Base-by-base conservation (phyloP, 352 stramenopile species). In the Saprolegnia parasitica region DNA sequence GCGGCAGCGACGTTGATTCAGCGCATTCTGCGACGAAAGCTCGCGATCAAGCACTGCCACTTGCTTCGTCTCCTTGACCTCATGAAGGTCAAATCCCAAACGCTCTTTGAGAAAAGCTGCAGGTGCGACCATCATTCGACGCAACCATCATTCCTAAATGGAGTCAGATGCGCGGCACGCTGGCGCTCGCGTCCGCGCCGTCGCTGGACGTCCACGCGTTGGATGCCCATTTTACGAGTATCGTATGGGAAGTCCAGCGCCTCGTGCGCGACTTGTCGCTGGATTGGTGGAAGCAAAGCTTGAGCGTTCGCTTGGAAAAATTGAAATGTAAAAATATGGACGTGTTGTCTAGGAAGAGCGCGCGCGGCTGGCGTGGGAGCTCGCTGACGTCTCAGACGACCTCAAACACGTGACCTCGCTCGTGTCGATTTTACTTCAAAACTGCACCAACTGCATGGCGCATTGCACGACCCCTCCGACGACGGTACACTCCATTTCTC, bases 231-330 rank as follows among this genome's bases (percentile, higher is more conserved):
- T 52, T 65, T 32, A 65, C 47, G 50, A 23, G 16, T 20, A 65
- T 65, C 20, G 56, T 65, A 1, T 65, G 56, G 56, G 35, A 65
- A 52, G 56, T 65, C 10, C 47, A 18, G 29, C 56, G 40, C 23
- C 37, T 65, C 20, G 56, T 65, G n/a, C 56, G 56, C 4, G 56
- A 65, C 26, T 65, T 65, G 40, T 65, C 56, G 1, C 37, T 65
- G 15, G 56, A 65, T 26, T 65, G 56, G 56, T 65, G 56, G 56
- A 65, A 65, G 35, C 56, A 35, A 4, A 65, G 56, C 21, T 26
- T 65, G 16, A 50, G 56, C 13, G 56, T 65, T 52, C 35, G 56
- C n/a, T n/a, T n/a, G n/a, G n/a, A n/a, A n/a, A n/a, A n/a, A n/a
- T n/a, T n/a, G n/a, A n/a, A n/a, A n/a, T n/a, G n/a, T n/a, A n/a